Evolutionary conservation across 2,329 filamentous ascomycete species (phyloP).

Genomic region (Colletotrichum karsti): DNA sequence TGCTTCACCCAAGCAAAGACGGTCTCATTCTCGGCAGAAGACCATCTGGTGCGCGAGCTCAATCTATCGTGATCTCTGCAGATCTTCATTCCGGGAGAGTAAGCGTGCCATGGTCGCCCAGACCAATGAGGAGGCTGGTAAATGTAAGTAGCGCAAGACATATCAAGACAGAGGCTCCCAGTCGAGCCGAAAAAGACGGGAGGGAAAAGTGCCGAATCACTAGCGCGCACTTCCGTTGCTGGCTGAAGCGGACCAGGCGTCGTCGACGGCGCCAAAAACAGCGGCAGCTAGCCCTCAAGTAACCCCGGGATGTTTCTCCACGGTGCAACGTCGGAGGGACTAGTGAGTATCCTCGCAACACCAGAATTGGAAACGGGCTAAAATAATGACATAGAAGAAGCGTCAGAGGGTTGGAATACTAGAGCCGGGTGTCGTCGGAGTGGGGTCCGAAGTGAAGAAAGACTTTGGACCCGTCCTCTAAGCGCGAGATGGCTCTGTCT

Average conservation of each 20-base stretch:
- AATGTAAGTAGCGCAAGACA: not conserved
- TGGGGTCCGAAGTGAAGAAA: not conserved
- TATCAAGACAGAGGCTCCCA: not conserved
- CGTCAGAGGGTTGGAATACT: not conserved
- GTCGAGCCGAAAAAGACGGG: not conserved
- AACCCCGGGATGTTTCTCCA: not conserved
- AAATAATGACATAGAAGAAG: not conserved
- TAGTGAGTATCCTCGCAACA: not conserved
- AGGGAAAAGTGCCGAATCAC: not conserved
- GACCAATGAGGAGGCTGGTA: not conserved
- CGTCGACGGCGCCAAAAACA: not conserved
- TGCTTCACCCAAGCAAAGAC: not conserved
- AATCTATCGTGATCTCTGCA: not conserved
- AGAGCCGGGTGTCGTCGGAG: not conserved
- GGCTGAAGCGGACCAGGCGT: not conserved
- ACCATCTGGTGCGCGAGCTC: not conserved
- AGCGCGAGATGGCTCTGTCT: no score
- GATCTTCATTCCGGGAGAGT: not conserved
- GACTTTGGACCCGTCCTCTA: no score
- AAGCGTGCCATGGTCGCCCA: not conserved
- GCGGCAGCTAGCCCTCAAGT: not conserved
- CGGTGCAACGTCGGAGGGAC: slow-evolving; percentile 4
- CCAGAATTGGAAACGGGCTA: not conserved
- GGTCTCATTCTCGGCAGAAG: not conserved
- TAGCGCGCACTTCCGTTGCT: not conserved